These are phyloP conservation scores for Colletotrichum sp. DNA, from an alignment of 2,329 filamentous ascomycete genomes.

Conservation along the genomic window DNA sequence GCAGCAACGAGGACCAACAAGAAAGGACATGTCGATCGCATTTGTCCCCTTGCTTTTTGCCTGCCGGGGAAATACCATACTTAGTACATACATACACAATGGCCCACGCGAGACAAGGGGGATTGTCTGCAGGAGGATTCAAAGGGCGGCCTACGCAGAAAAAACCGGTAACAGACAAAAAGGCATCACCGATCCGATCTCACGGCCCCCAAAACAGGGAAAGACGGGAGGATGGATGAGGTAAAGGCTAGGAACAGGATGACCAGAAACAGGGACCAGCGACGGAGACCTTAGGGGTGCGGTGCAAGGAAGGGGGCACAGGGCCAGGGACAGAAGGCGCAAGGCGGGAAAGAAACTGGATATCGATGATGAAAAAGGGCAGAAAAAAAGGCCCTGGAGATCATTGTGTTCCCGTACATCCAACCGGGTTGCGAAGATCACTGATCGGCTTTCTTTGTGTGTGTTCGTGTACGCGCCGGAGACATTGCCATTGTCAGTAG, in stretches of 20 bases:
- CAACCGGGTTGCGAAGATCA: neutral
- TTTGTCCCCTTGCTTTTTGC: neutral
- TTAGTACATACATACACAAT: neutral
- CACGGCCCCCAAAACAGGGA: neutral
- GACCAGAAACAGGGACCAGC: neutral
- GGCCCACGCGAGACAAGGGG: neutral
- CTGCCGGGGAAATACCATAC: neutral
- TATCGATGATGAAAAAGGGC: neutral
- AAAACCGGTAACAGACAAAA: neutral
- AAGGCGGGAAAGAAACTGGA: neutral
- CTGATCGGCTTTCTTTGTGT: neutral
- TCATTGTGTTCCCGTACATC: neutral
- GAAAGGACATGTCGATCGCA: neutral
- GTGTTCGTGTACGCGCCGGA: neutral
- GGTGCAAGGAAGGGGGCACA: neutral
- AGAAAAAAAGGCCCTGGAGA: slow-evolving; percentile 11
- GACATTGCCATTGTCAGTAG: slow-evolving; percentile 2
- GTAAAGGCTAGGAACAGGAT: neutral
- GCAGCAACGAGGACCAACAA: neutral
- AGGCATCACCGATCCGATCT: slow-evolving; percentile 1
- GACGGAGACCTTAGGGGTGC: neutral
- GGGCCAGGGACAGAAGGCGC: neutral
- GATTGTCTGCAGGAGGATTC: neutral
- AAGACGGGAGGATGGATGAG: neutral
- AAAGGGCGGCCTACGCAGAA: neutral